phyloP scores from a whole-genome alignment of 495 filamentous ascomycete genomes.

The Penicillium simplicissimum region DNA sequence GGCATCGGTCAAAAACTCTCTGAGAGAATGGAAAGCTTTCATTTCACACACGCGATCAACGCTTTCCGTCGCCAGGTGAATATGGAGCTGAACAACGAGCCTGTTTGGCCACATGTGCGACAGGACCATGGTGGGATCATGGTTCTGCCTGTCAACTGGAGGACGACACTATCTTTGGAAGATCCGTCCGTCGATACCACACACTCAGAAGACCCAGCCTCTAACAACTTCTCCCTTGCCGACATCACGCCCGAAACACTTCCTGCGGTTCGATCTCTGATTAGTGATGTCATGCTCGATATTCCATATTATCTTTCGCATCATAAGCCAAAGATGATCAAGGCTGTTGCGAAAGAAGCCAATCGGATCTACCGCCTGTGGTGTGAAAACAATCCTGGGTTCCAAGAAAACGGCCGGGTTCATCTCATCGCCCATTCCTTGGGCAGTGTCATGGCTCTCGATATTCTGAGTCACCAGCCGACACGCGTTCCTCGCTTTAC shows the following conservation, averaged over 20 bases:
- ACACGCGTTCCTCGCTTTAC: constrained; percentile 61
- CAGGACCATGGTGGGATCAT: constrained; percentile 70
- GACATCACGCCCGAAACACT: constrained; percentile 93
- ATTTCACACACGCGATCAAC: constrained; percentile 95
- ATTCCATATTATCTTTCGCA: constrained; percentile 96
- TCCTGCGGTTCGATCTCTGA: constrained; percentile 82
- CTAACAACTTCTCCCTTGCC: constrained; percentile 72
- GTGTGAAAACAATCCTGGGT: constrained; percentile 89
- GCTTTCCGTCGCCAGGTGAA: constrained; percentile 84
- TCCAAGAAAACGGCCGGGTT: constrained; percentile 76
- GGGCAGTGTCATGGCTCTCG: constrained; percentile 89
- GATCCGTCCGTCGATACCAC: constrained; percentile 58
- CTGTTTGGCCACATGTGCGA: constrained; percentile 72
- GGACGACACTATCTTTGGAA: constrained; percentile 80
- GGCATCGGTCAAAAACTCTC: constrained; percentile 98
- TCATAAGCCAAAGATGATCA: constrained; percentile 92
- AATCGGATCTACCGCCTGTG: constrained; percentile 92
- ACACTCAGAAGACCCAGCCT: constrained; percentile 47
- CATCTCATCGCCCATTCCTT: constrained; percentile 93
- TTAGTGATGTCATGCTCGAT: constrained; percentile 96
- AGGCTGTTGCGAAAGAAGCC: constrained; percentile 84
- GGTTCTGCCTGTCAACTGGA: constrained; percentile 86
- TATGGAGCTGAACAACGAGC: constrained; percentile 72
- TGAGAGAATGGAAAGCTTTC: constrained; percentile 90
- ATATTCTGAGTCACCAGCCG: constrained; percentile 87